Conservation (phyloP, 768 basidiomycete species). For the Trametes gibbosa region DNA sequence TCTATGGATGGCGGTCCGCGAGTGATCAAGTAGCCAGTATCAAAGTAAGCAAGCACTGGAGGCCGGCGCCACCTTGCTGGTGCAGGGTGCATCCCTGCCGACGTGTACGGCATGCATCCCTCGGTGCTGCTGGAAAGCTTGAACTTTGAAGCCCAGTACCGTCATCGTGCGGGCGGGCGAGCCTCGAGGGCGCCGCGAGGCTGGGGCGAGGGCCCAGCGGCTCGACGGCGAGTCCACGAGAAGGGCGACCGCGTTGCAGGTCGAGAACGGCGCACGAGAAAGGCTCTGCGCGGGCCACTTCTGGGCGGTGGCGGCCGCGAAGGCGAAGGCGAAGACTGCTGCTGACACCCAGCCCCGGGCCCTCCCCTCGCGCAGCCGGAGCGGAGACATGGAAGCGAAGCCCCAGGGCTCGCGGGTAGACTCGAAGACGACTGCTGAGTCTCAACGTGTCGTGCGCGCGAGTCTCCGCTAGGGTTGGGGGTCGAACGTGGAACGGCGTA, state of each 20-base stretch:
- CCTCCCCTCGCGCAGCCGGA: not conserved
- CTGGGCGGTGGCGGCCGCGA: not conserved
- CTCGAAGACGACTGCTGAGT: not conserved
- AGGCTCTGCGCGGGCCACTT: not conserved
- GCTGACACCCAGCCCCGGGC: not conserved
- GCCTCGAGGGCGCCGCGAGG: slow-evolving; percentile 11
- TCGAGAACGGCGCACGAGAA: not conserved
- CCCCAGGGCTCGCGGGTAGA: not conserved
- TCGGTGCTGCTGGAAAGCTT: too few relatives aligned
- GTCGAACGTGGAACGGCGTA: not conserved
- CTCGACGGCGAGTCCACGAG: too few relatives aligned
- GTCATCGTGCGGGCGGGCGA: too few relatives aligned
- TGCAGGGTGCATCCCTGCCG: too few relatives aligned
- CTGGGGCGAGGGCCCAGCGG: not conserved
- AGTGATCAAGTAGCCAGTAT: too few relatives aligned
- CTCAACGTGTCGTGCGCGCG: not conserved
- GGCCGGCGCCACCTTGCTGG: too few relatives aligned
- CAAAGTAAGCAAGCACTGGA: too few relatives aligned
- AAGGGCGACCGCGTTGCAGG: too few relatives aligned
- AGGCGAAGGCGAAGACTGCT: not conserved
- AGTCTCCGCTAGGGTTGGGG: not conserved
- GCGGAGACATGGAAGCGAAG: slow-evolving; percentile 4
- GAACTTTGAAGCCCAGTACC: too few relatives aligned
- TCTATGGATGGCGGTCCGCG: not conserved
- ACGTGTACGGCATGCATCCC: too few relatives aligned